Evolutionary conservation across 202 grass and related monocot species (phyloP).

Genomic region (Brachypodium distachyon): DNA sequence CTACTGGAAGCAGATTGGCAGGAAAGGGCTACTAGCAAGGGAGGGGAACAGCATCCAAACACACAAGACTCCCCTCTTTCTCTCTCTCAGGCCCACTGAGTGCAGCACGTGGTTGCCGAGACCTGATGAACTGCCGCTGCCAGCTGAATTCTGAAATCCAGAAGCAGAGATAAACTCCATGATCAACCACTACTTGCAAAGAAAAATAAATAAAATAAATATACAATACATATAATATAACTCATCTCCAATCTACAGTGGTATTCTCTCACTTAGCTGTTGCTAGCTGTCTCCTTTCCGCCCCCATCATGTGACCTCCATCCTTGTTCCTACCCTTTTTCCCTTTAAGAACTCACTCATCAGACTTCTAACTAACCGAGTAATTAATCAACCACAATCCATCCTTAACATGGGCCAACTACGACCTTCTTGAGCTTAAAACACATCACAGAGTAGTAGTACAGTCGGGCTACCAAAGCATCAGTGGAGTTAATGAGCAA

Average conservation of each 20-base stretch:
- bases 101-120: constrained; percentile 27
- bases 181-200: constrained; percentile 12
- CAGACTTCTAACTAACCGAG: constrained; percentile 6
- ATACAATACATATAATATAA: no score
- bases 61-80: neutral
- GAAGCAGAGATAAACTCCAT: neutral
- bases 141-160: constrained; percentile 21
- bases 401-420: neutral
- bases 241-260: constrained; percentile 3
- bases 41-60: neutral
- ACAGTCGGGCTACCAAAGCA: no score
- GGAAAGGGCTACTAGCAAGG: no score
- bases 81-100: neutral
- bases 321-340: constrained; percentile 17
- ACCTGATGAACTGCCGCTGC: constrained; percentile 1
- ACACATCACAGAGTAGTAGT: no score
- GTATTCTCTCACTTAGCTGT: constrained; percentile 60
- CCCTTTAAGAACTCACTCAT: neutral
- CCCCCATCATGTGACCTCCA: constrained; percentile 58
- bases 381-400: neutral
- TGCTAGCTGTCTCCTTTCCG: constrained; percentile 71
- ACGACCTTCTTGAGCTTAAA: neutral
- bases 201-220: no score
- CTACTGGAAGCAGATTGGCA: neutral
- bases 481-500: neutral